phyloP scores from a whole-genome alignment of 2,329 filamentous ascomycete genomes.

The Claviceps capensis region DNA sequence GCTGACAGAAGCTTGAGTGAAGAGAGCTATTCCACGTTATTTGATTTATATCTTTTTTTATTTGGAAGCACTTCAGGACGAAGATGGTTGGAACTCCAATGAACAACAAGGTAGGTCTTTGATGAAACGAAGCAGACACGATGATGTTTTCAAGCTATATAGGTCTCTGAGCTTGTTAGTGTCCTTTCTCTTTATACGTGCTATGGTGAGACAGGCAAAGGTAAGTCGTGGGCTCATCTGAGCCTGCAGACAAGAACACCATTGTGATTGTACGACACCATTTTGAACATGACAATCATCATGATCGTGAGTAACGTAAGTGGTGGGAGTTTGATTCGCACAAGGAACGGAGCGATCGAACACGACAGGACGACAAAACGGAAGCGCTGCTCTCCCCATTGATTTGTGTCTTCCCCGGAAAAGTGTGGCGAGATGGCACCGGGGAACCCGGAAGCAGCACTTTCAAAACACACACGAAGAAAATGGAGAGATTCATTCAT shows the following conservation, averaged over 20 bases:
- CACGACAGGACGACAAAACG: neutral
- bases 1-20: neutral
- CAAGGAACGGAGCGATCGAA: neutral
- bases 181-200: slow-evolving; percentile 2
- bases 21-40: neutral
- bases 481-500: neutral
- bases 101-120: neutral
- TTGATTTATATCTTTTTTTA: neutral
- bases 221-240: no score
- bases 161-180: neutral
- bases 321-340: neutral
- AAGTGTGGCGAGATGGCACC: neutral
- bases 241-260: no score
- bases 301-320: neutral
- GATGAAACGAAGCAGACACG: neutral
- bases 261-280: neutral
- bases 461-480: neutral
- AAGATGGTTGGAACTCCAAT: neutral
- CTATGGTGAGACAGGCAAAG: neutral
- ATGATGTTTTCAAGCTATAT: neutral
- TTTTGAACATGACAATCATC: neutral
- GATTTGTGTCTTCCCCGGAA: neutral
- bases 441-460: neutral
- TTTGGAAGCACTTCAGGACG: neutral
- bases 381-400: neutral